Base-by-base conservation (phyloP, 768 basidiomycete genomes). In the Pisolithus sp. region DNA sequence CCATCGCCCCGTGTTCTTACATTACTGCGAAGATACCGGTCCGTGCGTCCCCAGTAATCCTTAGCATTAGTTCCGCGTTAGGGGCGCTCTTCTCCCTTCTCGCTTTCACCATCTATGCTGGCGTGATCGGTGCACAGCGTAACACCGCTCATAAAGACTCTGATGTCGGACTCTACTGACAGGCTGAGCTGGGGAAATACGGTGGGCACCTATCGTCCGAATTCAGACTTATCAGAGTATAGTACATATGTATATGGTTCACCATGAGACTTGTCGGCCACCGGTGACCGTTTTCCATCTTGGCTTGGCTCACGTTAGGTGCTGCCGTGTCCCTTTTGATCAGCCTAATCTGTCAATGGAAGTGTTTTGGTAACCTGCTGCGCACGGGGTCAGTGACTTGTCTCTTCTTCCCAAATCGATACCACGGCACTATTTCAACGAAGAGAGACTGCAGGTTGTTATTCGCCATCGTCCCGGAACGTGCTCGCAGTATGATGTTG, bases 221-320 rank as follows among this genome's bases (percentile, higher is more conserved):
- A 28, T 7, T 7, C 42, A 21, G 23, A 15, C 42, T 15, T 39
- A 21, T 18, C n/a, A 43, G 12, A 34, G 12, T 4, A 15, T n/a
- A n/a, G n/a, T n/a, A n/a, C n/a, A 13, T 34, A 34, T 34, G 13
- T 15, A 34, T 34, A 13, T 34, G 12, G 13, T 5, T 34, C 2
- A 15, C 34, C 13, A 15, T 34, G 34, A 34, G 12, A 12, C 34
- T 1, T 34, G 7, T 48, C 36, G 42, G 12, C 49, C 24, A 45
- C 43, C 20, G 42, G 13, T 50, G 41, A 34, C 21, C 36, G 31
- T 46, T 46, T 48, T 18, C 43, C 39, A 50, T 46, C 46, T 58
- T 77, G 75, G 73, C 76, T 40, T 83, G 80, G 79, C 74, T 83
- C 71, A 67, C 70, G n/a, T 64, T 82, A 31, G 75, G 63, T 18